Conservation (phyloP, 352 stramenopile species). For the Nothophytophthora sp. region DNA sequence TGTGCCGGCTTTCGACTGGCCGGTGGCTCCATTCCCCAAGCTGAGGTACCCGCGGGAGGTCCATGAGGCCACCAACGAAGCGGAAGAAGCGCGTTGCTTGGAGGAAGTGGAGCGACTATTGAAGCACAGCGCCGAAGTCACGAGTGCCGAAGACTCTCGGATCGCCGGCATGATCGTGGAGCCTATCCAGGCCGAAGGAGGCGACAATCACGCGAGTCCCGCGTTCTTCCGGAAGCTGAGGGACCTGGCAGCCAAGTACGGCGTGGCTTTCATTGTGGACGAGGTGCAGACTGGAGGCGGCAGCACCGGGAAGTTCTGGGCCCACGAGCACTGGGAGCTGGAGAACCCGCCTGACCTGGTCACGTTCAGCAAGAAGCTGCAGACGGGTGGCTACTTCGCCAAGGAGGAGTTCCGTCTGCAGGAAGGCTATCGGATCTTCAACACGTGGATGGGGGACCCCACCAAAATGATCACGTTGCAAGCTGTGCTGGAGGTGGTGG, state of each 20-base stretch:
- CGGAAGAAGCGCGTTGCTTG: conserved; percentile 70
- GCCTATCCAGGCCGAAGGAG: conserved; percentile 81
- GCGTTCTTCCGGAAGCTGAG: conserved; percentile 69
- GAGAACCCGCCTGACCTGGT: conserved; percentile 78
- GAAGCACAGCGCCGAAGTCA: conserved; percentile 33
- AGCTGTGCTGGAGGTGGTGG: conserved; percentile 69
- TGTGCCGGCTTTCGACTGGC: conserved; percentile 84
- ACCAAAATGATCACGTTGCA: conserved; percentile 85
- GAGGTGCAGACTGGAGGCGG: conserved; percentile 85
- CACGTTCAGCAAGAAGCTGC: conserved; percentile 88
- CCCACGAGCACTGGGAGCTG: conserved; percentile 80
- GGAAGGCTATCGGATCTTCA: conserved; percentile 86
- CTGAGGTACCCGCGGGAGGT: conserved; percentile 66
- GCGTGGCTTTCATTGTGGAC: conserved; percentile 83
- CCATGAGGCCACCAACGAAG: conserved; percentile 60
- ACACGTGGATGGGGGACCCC: conserved; percentile 89
- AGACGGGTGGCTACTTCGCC: conserved; percentile 82
- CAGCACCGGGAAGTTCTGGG: conserved; percentile 86
- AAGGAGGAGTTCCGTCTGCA: conserved; percentile 71
- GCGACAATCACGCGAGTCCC: conserved; percentile 77
- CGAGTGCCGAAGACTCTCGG: conserved; percentile 23
- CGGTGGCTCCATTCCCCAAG: conserved; percentile 73
- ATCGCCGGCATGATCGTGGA: conserved; percentile 85
- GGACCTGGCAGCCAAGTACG: conserved; percentile 52
- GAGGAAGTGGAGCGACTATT: conserved; percentile 63